A percentile compares a stretch with the other conserved stretches of the same genome.
Evolutionary conservation across 768 basidiomycete species (phyloP).

Genomic region (Leccinum longicurvipes): DNA sequence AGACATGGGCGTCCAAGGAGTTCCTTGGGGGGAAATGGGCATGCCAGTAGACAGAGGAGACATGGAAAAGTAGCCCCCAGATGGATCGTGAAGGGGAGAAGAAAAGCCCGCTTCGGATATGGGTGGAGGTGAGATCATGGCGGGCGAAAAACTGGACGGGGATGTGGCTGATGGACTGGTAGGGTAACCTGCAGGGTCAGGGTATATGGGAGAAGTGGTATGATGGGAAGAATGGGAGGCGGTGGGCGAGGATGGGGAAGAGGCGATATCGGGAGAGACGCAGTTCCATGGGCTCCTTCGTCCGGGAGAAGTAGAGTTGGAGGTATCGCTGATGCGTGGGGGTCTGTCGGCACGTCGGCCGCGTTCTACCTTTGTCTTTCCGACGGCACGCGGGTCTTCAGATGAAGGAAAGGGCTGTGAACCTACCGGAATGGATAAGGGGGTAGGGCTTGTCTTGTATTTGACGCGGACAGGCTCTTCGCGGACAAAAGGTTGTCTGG

Average conservation of each 20-base stretch:
- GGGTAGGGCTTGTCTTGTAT: conserved; percentile 32
- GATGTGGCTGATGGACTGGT: conserved; percentile 7
- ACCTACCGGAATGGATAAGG: conserved; percentile 30
- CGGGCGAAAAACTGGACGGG: conserved; percentile 8
- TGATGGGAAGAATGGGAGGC: conserved; percentile 18
- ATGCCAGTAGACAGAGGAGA: conserved; percentile 8
- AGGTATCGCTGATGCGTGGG: conserved; percentile 9
- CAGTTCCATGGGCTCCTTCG: conserved; percentile 26
- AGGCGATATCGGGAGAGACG: conserved; percentile 18
- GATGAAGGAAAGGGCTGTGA: conserved; percentile 10
- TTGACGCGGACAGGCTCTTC: conserved; percentile 44
- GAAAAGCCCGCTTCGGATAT: conserved; percentile 18
- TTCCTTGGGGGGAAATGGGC: conserved; percentile 12
- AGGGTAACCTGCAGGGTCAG: conserved; percentile 19
- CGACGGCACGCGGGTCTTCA: conserved; percentile 19
- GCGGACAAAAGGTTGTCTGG: conserved; percentile 50
- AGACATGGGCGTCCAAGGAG: conserved; percentile 14
- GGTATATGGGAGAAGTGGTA: conserved; percentile 22
- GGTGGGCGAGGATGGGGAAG: conserved; percentile 25
- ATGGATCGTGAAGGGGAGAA: conserved; percentile 10
- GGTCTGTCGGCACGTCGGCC: conserved; percentile 22
- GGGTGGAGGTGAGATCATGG: conserved; percentile 2
- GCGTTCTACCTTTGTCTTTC: conserved; percentile 25
- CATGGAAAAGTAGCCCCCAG: conserved; percentile 12
- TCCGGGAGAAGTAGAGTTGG: conserved; percentile 33